Evolutionary conservation across 257 asterid species (phyloP).

Genomic region (Salvia rosmarinus): DNA sequence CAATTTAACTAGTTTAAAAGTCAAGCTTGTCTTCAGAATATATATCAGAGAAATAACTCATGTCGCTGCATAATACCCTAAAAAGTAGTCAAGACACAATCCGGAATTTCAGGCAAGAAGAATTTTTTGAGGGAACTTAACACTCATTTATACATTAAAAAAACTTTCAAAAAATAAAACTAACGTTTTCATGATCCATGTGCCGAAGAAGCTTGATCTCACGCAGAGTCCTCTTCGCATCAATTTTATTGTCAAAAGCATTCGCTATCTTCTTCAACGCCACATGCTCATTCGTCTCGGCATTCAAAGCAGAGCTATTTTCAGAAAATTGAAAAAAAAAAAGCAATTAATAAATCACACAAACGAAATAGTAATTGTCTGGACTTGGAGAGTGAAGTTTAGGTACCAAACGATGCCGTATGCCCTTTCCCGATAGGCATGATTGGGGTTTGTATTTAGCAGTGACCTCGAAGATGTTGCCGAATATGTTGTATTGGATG

Average conservation of each 20-base stretch:
- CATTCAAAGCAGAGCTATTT: conserved; percentile 82
- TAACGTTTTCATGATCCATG: conserved; percentile 98
- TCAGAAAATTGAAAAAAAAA: not conserved
- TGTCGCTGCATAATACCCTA: conserved; percentile 10
- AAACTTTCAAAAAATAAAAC: conserved; percentile 32
- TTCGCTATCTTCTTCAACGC: conserved; percentile 95
- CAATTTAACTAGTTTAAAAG: conserved; percentile 7
- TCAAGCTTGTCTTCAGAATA: conserved; percentile 6
- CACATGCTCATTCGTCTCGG: conserved; percentile 93
- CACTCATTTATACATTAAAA: not conserved
- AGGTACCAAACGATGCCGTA: conserved; percentile 98
- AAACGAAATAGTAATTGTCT: not conserved
- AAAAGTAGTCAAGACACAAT: not conserved
- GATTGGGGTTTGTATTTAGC: conserved; percentile 95
- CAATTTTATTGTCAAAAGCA: conserved; percentile 94
- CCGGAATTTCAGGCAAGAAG: not conserved
- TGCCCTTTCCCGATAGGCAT: conserved; percentile 99
- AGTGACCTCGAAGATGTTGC: conserved; percentile 96
- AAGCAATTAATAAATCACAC: not conserved
- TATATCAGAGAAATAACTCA: not conserved
- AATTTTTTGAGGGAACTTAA: not conserved
- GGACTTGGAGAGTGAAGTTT: not conserved
- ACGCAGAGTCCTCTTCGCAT: conserved; percentile 97
- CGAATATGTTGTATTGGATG: conserved; percentile 89
- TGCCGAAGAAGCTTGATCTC: conserved; percentile 99